Evolutionary conservation across 2,329 filamentous ascomycete genomes (phyloP).

Genomic region (Zasmidium angulare): DNA sequence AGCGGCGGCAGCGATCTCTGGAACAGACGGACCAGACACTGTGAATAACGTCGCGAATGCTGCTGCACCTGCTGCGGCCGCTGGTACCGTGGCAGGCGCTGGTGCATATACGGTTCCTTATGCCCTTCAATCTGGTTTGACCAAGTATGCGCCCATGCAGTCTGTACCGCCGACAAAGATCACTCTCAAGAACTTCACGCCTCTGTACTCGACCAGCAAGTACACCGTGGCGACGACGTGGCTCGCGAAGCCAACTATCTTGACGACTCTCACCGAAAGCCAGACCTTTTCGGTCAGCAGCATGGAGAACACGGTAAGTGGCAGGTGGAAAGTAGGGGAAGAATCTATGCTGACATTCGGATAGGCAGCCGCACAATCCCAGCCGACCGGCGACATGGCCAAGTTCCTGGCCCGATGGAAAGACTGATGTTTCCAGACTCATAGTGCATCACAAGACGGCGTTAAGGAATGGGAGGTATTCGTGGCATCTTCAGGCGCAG

Average conservation of each 20-base stretch:
- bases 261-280: conserved; percentile 53
- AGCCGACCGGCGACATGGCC: conserved; percentile 55
- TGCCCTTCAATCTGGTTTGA: conserved; percentile 56
- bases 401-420: conserved; percentile 61
- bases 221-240: conserved; percentile 54
- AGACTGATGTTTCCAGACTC: no score
- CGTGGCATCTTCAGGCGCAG: neutral
- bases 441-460: neutral
- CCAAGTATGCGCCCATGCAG: conserved; percentile 63
- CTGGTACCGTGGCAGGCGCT: conserved; percentile 15
- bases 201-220: conserved; percentile 56
- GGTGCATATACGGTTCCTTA: conserved; percentile 48
- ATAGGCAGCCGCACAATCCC: conserved; percentile 55
- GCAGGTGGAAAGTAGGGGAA: neutral
- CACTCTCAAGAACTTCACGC: conserved; percentile 51
- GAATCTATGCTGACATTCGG: conserved; percentile 7
- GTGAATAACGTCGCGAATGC: conserved; percentile 33
- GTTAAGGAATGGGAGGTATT: neutral
- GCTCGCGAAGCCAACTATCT: conserved; percentile 44
- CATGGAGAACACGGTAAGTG: conserved; percentile 59
- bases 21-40: conserved; percentile 41
- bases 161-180: conserved; percentile 60
- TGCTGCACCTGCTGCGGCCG: conserved; percentile 20
- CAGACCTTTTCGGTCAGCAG: conserved; percentile 53
- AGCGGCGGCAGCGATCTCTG: conserved; percentile 37